phyloP scores from a whole-genome alignment of 2,329 filamentous ascomycete species.

The Talaromyces marneffei region DNA sequence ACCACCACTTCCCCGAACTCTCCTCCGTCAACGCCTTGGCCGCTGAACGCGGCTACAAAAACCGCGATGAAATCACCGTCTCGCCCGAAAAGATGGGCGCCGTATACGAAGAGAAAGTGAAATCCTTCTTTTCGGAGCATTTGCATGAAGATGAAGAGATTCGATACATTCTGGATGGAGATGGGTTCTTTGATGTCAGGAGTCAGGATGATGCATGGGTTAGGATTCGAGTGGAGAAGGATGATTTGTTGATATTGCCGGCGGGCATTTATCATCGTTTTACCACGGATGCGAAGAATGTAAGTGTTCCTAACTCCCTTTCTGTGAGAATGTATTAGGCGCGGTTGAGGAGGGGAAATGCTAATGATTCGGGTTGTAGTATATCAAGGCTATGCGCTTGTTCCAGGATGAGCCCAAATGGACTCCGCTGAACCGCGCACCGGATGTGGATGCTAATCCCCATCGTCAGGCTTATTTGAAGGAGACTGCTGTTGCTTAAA shows the following conservation, averaged over 20 bases:
- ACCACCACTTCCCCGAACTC: conserved; percentile 62
- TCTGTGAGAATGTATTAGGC: not conserved
- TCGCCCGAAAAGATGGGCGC: conserved; percentile 80
- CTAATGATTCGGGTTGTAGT: conserved; percentile 52
- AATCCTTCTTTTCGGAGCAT: conserved; percentile 90
- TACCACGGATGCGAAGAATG: conserved; percentile 86
- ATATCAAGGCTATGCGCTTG: conserved; percentile 88
- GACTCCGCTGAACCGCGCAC: conserved; percentile 80
- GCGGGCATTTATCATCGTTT: conserved; percentile 97
- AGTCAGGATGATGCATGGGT: conserved; percentile 82
- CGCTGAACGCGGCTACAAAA: conserved; percentile 72
- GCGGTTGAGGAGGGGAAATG: not conserved
- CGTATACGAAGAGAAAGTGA: conserved; percentile 87
- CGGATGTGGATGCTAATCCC: conserved; percentile 70
- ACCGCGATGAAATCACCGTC: conserved; percentile 88
- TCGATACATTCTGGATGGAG: conserved; percentile 80
- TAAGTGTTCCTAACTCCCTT: conserved; percentile 45
- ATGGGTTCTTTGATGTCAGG: conserved; percentile 89
- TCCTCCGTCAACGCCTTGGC: conserved; percentile 69
- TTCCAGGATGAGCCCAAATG: conserved; percentile 99
- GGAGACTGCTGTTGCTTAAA: conserved; percentile 14
- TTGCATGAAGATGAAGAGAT: conserved; percentile 99
- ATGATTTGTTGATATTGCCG: conserved; percentile 87
- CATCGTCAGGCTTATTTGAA: conserved; percentile 73
- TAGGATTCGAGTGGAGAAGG: conserved; percentile 74